These are phyloP conservation scores for Scleroderma bovista DNA, from an alignment of 768 basidiomycete genomes.

Conservation along the genomic window DNA sequence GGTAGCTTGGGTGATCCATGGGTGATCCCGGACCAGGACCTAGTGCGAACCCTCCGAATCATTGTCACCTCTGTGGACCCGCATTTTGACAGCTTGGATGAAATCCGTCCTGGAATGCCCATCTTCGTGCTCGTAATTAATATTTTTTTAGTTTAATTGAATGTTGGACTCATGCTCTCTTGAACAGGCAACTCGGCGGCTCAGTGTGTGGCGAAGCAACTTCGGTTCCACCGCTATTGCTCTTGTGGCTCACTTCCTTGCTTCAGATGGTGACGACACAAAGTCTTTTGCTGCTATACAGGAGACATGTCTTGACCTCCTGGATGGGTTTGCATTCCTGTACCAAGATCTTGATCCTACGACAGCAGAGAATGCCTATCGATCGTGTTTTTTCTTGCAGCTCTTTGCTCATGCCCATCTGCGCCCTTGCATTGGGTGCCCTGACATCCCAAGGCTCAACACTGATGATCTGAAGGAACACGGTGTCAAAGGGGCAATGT, in stretches of 20 bases:
- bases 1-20: not conserved
- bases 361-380: not conserved
- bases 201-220: not conserved
- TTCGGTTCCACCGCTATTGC: not conserved
- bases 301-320: not conserved
- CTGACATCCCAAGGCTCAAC: not conserved
- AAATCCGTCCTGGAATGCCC: not conserved
- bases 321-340: not conserved
- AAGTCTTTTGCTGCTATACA: not conserved
- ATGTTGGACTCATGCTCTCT: no score
- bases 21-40: not conserved
- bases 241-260: not conserved
- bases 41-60: not conserved
- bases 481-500: not conserved
- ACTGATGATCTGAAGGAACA: not conserved
- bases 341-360: not conserved
- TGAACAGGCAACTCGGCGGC: not conserved
- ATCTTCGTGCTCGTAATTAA: not conserved
- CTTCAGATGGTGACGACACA: not conserved
- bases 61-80: not conserved
- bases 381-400: not conserved
- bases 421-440: not conserved
- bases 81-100: not conserved
- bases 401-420: not conserved
- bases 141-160: no score